Evolutionary conservation across 2,329 filamentous ascomycete species (phyloP).

Genomic region (Didymella glomerata): DNA sequence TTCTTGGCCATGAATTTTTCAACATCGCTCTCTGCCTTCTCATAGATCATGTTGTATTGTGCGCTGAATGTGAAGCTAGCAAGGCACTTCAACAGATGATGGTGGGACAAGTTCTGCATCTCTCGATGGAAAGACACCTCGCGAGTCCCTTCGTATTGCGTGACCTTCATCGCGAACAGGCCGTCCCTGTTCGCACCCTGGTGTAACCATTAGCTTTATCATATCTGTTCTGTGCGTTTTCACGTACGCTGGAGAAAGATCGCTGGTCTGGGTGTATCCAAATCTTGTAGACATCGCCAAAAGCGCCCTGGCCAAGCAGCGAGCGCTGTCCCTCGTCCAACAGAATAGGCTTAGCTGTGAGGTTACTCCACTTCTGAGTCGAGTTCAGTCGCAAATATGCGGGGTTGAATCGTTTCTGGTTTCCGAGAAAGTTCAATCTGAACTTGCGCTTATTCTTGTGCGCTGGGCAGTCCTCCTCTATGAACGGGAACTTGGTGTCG

Average conservation of each 20-base stretch:
- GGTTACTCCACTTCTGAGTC: not conserved
- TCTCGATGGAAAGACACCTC: constrained; percentile 7
- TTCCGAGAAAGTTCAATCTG: not conserved
- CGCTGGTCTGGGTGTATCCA: not conserved
- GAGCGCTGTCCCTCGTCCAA: not conserved
- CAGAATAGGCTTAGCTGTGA: not conserved
- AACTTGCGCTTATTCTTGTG: not conserved
- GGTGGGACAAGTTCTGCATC: constrained; percentile 10
- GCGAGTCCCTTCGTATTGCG: not conserved
- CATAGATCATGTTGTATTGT: constrained; percentile 25
- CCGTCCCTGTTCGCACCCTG: not conserved
- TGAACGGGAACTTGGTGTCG: constrained; percentile 1
- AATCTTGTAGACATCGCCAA: constrained; percentile 4
- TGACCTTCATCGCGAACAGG: constrained; percentile 13
- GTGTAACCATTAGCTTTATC: too few relatives aligned
- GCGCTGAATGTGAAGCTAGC: constrained; percentile 25
- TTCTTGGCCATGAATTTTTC: constrained; percentile 6
- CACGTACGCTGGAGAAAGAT: constrained; percentile 2
- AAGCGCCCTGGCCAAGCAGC: constrained; percentile 8
- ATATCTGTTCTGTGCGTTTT: too few relatives aligned
- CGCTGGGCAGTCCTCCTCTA: not conserved
- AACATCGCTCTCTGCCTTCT: constrained; percentile 17
- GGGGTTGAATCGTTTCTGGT: not conserved
- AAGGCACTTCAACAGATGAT: constrained; percentile 28
- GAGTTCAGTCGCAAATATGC: not conserved